These are phyloP conservation scores for Caryopteris hybrid DNA, from an alignment of 305 asterid species.

Conservation along the genomic window DNA sequence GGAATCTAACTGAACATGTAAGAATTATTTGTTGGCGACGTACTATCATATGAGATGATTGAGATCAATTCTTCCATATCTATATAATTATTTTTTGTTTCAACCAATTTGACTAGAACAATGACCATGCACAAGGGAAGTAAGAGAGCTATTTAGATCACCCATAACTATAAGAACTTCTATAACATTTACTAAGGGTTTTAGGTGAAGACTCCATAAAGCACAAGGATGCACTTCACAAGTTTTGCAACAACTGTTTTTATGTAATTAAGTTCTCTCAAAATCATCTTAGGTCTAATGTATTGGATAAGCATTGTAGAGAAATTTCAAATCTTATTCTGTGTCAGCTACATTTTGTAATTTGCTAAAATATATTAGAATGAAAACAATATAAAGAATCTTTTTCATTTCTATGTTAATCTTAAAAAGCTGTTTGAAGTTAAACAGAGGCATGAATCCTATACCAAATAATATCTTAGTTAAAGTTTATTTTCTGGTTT, in stretches of 20 bases:
- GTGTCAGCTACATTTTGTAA: not conserved
- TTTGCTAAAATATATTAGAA: not conserved
- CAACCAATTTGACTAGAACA: not conserved
- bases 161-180: conserved; percentile 4
- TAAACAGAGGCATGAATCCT: not conserved
- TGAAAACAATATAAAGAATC: not conserved
- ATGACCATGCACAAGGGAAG: not conserved
- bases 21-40: conserved; percentile 19
- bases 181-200: not conserved
- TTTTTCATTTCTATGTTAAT: not conserved
- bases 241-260: not conserved
- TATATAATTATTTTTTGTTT: not conserved
- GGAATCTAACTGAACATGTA: conserved; percentile 88
- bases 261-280: not conserved
- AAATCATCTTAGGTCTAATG: not conserved
- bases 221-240: not conserved
- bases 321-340: not conserved
- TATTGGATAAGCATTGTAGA: not conserved
- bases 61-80: not conserved
- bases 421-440: not conserved
- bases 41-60: not conserved
- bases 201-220: not conserved
- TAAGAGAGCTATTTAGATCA: not conserved
- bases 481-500: not conserved
- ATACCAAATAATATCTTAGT: not conserved